These are phyloP conservation scores for Penicillium flavigenum DNA, from an alignment of 495 filamentous ascomycete genomes.

Conservation along the genomic window DNA sequence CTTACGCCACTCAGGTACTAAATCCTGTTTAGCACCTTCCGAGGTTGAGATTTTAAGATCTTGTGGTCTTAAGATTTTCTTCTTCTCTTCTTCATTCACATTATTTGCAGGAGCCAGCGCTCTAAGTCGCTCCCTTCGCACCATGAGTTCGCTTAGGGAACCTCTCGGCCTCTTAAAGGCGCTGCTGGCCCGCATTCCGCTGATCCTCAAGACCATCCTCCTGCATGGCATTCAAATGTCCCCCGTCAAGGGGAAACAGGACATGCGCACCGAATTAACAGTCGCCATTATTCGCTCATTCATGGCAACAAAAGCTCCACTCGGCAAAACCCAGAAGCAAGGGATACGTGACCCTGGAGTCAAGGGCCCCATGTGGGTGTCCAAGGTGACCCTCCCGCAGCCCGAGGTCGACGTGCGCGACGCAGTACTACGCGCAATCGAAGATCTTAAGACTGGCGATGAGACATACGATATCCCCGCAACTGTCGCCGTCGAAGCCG, in stretches of 20 bases:
- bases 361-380: slow-evolving; percentile 80
- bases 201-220: slow-evolving; percentile 65
- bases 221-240: slow-evolving; percentile 66
- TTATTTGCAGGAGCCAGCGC: not conserved
- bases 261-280: slow-evolving; percentile 72
- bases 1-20: slow-evolving; percentile 14
- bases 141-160: slow-evolving; percentile 38
- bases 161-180: slow-evolving; percentile 45
- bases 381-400: slow-evolving; percentile 57
- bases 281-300: slow-evolving; percentile 68
- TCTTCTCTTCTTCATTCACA: not conserved
- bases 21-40: slow-evolving; percentile 22
- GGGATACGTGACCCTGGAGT: slow-evolving; percentile 63
- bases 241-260: slow-evolving; percentile 68
- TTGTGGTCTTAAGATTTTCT: not conserved
- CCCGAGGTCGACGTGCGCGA: slow-evolving; percentile 59
- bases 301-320: slow-evolving; percentile 44
- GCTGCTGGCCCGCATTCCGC: slow-evolving; percentile 58
- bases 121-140: not conserved
- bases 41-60: not conserved
- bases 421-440: slow-evolving; percentile 60
- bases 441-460: slow-evolving; percentile 54
- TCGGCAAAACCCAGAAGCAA: slow-evolving; percentile 64
- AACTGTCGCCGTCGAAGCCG: slow-evolving; percentile 65
- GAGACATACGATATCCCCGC: slow-evolving; percentile 54